Conservation (phyloP, 345 rosid species). For the Gossypium longicalyx region DNA sequence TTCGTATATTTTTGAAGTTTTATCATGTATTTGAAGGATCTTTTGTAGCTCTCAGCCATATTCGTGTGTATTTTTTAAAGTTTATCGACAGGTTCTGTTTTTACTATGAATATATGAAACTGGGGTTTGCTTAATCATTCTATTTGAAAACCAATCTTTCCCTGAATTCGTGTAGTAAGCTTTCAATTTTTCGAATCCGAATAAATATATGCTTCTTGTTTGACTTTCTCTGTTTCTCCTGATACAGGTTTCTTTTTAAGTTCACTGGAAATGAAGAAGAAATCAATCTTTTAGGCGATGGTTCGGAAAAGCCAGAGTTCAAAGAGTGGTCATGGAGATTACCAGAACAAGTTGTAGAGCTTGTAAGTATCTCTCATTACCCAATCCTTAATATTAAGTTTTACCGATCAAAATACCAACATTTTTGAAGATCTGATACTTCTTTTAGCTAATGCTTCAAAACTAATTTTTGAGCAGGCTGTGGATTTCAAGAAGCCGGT, state of each 20-base stretch:
- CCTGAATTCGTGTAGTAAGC: neutral
- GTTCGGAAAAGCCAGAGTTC: conserved; percentile 66
- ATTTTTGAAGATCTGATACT: neutral
- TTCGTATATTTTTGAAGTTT: neutral
- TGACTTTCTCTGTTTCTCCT: conserved; percentile 2
- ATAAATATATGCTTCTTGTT: neutral
- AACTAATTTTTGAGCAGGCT: conserved; percentile 29
- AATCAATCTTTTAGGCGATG: conserved; percentile 71
- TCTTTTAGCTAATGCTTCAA: conserved; percentile 1
- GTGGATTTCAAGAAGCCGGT: conserved; percentile 70
- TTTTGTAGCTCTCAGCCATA: neutral
- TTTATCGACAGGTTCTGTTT: too few species aligned
- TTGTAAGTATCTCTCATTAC: conserved; percentile 30
- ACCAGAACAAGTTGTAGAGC: conserved; percentile 54
- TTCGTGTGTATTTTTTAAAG: too few species aligned
- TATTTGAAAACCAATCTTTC: neutral
- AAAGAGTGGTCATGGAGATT: conserved; percentile 69
- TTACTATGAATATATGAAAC: too few species aligned
- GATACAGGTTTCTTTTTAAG: conserved; percentile 65
- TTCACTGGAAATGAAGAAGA: conserved; percentile 73
- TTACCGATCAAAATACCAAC: neutral
- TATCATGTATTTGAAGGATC: neutral
- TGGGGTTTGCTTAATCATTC: neutral
- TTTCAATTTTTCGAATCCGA: neutral
- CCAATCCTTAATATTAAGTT: neutral